Base-by-base conservation (phyloP, 2,329 filamentous ascomycete genomes). In the Coniella vitis region DNA sequence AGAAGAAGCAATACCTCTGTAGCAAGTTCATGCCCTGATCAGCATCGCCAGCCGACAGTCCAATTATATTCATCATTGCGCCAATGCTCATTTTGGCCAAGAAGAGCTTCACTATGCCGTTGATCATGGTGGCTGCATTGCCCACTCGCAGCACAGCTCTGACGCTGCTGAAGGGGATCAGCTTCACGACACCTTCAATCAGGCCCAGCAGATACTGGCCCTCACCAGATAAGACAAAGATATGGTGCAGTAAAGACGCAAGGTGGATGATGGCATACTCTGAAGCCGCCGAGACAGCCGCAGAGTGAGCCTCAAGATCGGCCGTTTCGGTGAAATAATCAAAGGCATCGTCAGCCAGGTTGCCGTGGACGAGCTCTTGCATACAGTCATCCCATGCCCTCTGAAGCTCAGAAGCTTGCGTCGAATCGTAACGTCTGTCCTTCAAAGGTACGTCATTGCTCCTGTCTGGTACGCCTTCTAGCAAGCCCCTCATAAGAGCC, bases 101-200 rank as follows among this genome's bases (percentile, higher is more conserved):
- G 14, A 90, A 72, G 14, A 91, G 68, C 46, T 74, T 77, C 62
- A 87, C 75, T 75, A 91, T 83, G 50, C 76, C 86, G 58, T 77
- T 86, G 48, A 91, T 83, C 87, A 93, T 90, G 17, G 81, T 86
- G 1, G 86, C 86, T 0, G 86, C 86, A 61, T 91, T 93, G 5
- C 87, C 84, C 13, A 90, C 75, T 36, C 81, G 79, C 4, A 93
- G 68, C 0, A 86, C 88, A 62, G 90, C 85, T 52, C 82, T 76
- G 44, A 90, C 73, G 54, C 88, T 70, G 37, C 76, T 73, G 61
- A 90, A 91, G 0, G 87, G 87, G 0, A 89, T 67, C 48, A 90
- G 70, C 48, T 76, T 79, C 63, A 90, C 83, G 10, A 84, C 73
- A 55, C 79, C 87, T 49, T 84, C 81, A 25, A 88, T 66, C 35